Conservation (phyloP, 805 yeast genomes). For the Saturnispora mendoncae region DNA sequence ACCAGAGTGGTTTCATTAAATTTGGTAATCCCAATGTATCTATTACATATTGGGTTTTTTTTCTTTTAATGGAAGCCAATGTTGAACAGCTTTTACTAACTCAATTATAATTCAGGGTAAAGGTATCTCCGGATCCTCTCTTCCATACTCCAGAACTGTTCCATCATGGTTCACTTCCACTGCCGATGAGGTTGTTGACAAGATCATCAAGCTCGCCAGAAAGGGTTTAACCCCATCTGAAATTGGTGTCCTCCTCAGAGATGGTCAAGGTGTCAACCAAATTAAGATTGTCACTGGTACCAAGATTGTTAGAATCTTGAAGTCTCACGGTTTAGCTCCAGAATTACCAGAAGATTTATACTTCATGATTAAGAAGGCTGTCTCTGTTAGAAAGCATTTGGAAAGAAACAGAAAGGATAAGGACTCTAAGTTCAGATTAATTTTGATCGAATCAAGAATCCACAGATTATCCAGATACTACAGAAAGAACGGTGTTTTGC, state of each 20-base stretch:
- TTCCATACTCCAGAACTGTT: conserved; percentile 98
- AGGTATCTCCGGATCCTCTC: conserved; percentile 98
- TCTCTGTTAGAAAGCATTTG: conserved; percentile 98
- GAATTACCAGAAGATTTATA: conserved; percentile 99
- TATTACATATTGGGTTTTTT: conserved; percentile 14
- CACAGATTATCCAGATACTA: conserved; percentile 99
- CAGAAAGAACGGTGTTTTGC: conserved; percentile 98
- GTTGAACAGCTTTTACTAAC: conserved; percentile 28
- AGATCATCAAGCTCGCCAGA: conserved; percentile 98
- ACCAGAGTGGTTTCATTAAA: conserved; percentile 36
- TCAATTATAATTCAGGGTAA: conserved; percentile 59
- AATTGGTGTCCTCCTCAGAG: conserved; percentile 98
- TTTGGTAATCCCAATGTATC: conserved; percentile 27
- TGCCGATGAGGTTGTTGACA: conserved; percentile 93
- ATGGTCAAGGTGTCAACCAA: conserved; percentile 99
- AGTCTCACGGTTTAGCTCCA: conserved; percentile 99
- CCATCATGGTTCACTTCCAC: conserved; percentile 99
- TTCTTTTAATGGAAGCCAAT: conserved; percentile 1
- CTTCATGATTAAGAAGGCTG: conserved; percentile 99
- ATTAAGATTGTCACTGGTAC: conserved; percentile 96
- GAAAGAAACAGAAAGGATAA: conserved; percentile 99
- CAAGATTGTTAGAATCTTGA: conserved; percentile 98
- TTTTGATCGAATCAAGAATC: conserved; percentile 99
- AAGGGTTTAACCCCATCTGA: conserved; percentile 99
- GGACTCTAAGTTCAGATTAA: conserved; percentile 99